A percentile compares a stretch with the other conserved stretches of the same genome.
phyloP scores from a whole-genome alignment of 1,139 yeast genomes.

The Kurtzmaniella quercitrusa region DNA sequence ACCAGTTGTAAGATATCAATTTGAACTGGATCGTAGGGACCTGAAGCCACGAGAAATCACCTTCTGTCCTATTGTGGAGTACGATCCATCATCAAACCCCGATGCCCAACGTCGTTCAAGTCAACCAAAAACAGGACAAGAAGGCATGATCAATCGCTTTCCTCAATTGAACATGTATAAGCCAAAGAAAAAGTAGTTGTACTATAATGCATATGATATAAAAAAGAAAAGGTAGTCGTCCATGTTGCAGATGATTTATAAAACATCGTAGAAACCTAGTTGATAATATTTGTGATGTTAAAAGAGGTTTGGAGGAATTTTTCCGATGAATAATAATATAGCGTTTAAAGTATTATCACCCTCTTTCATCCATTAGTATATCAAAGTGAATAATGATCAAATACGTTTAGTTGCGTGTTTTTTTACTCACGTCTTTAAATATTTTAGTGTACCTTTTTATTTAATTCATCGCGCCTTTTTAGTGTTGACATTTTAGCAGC shows the following conservation, averaged over 20 bases:
- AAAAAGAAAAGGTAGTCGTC: not conserved
- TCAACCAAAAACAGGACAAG: constrained; percentile 4
- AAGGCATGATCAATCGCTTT: constrained; percentile 6
- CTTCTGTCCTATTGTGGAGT: constrained; percentile 41
- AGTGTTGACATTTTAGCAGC: too few relatives aligned
- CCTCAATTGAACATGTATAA: constrained; percentile 9
- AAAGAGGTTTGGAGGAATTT: not conserved
- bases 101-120: constrained; percentile 5
- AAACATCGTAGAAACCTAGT: not conserved
- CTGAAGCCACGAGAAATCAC: constrained; percentile 30
- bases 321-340: too few relatives aligned
- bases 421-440: too few relatives aligned
- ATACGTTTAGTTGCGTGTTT: too few relatives aligned
- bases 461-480: too few relatives aligned
- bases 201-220: constrained; percentile 1
- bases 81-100: constrained; percentile 38
- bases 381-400: too few relatives aligned
- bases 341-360: too few relatives aligned
- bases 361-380: too few relatives aligned
- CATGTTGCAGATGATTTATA: not conserved
- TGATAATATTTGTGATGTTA: not conserved
- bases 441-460: too few relatives aligned
- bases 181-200: constrained; percentile 6
- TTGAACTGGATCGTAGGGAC: constrained; percentile 14
- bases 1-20: not conserved